phyloP scores from a whole-genome alignment of 192 early-diverging fungal genomes.

The Thamnidium elegans region DNA sequence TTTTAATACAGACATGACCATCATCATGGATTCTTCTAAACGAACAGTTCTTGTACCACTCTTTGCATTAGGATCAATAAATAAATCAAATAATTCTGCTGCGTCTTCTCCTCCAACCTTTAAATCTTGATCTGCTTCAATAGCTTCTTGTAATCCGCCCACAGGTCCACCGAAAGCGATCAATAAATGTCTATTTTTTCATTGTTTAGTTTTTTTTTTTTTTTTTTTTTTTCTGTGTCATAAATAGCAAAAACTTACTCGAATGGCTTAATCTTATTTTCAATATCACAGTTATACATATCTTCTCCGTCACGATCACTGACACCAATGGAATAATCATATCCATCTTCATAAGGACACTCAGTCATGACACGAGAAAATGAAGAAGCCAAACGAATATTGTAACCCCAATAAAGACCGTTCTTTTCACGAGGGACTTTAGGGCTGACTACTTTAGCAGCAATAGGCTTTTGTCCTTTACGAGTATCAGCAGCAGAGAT shows the following conservation, averaged over 20 bases:
- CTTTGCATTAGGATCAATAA: slow-evolving; percentile 52
- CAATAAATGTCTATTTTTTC: slow-evolving; percentile 47
- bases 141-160: slow-evolving; percentile 59
- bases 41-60: slow-evolving; percentile 61
- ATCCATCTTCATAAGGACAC: slow-evolving; percentile 56
- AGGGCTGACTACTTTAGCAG: slow-evolving; percentile 57
- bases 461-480: slow-evolving; percentile 39
- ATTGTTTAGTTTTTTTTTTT: not conserved
- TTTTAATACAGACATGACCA: slow-evolving; percentile 21
- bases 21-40: slow-evolving; percentile 46
- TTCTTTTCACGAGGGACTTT: slow-evolving; percentile 54
- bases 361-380: slow-evolving; percentile 63
- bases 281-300: slow-evolving; percentile 20
- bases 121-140: slow-evolving; percentile 61
- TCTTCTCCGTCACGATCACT: slow-evolving; percentile 42
- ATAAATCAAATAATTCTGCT: slow-evolving; percentile 59
- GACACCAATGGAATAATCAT: slow-evolving; percentile 65
- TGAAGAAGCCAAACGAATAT: slow-evolving; percentile 54
- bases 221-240: not conserved
- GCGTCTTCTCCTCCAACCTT: slow-evolving; percentile 53
- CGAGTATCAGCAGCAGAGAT: slow-evolving; percentile 20
- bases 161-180: slow-evolving; percentile 65
- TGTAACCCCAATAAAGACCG: slow-evolving; percentile 71
- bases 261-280: slow-evolving; percentile 17
- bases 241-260: slow-evolving; percentile 17